These are phyloP conservation scores for Fusarium coffeatum DNA, from an alignment of 2,329 filamentous ascomycete genomes.

Conservation along the genomic window DNA sequence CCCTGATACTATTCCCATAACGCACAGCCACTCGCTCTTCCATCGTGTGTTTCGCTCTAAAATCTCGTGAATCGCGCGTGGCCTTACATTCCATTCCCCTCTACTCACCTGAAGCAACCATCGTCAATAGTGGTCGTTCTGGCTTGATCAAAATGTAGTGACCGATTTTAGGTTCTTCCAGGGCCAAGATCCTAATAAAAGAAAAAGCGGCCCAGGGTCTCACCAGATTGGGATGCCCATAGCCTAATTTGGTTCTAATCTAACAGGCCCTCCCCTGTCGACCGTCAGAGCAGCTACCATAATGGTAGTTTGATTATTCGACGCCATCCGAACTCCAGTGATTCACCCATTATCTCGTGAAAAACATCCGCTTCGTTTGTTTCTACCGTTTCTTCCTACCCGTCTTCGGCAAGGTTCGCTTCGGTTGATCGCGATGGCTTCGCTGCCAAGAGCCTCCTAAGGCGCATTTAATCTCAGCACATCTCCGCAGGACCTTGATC, in stretches of 20 bases:
- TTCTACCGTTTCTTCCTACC: constrained; percentile 34
- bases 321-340: constrained; percentile 20
- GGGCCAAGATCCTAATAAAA: constrained; percentile 25
- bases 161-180: constrained; percentile 18
- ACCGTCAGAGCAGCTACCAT: constrained; percentile 16
- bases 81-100: background rate
- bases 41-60: background rate
- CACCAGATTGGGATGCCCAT: constrained; percentile 38
- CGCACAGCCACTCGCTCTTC: constrained; percentile 12
- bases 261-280: constrained; percentile 38
- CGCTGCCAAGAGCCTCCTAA: constrained; percentile 14
- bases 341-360: constrained; percentile 2
- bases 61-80: background rate
- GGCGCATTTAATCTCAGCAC: constrained; percentile 21
- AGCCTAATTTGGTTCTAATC: constrained; percentile 32
- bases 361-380: constrained; percentile 30
- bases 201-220: constrained; percentile 24
- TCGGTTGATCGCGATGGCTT: constrained; percentile 10
- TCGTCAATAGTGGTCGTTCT: constrained; percentile 20
- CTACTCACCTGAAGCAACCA: constrained; percentile 45
- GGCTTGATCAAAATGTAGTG: constrained; percentile 22
- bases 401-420: constrained; percentile 9
- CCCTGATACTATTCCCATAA: background rate
- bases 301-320: constrained; percentile 21
- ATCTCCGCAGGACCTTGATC: constrained; percentile 11